These are phyloP conservation scores for Sisymbrium irio DNA, from an alignment of 345 rosid species.

Conservation along the genomic window DNA sequence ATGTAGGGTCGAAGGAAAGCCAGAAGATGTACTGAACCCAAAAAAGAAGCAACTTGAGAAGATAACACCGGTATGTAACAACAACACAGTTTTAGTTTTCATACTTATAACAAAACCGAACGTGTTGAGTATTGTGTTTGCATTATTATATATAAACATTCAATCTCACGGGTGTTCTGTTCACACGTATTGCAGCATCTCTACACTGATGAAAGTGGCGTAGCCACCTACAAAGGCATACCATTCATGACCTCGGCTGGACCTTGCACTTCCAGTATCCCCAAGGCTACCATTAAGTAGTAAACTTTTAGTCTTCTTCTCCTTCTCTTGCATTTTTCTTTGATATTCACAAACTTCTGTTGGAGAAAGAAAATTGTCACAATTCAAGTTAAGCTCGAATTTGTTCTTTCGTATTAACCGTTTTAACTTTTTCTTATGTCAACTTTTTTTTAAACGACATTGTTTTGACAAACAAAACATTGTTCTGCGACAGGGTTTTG, in stretches of 20 bases:
- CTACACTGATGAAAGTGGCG: conserved; percentile 81
- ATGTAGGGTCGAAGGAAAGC: conserved; percentile 83
- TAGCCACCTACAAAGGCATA: conserved; percentile 87
- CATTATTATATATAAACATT: neutral
- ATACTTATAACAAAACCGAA: neutral
- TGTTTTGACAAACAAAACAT: neutral
- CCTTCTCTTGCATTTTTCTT: neutral
- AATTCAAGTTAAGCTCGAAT: neutral
- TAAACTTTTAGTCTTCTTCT: conserved; percentile 12
- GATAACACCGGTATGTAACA: conserved; percentile 71
- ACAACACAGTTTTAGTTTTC: neutral
- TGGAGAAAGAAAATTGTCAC: neutral
- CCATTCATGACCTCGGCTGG: conserved; percentile 94
- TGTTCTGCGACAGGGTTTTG: neutral
- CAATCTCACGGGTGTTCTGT: neutral
- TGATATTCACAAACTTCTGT: conserved; percentile 8
- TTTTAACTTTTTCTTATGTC: neutral
- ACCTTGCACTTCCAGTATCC: conserved; percentile 71
- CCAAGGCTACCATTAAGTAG: conserved; percentile 80
- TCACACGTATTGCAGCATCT: conserved; percentile 57
- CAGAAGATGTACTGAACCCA: conserved; percentile 93
- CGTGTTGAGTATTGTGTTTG: neutral
- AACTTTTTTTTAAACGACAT: neutral
- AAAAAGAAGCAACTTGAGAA: conserved; percentile 96
- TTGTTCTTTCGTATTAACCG: neutral